Evolutionary conservation across 2,329 filamentous ascomycete genomes (phyloP).

Genomic region (Neofusicoccum parvum): DNA sequence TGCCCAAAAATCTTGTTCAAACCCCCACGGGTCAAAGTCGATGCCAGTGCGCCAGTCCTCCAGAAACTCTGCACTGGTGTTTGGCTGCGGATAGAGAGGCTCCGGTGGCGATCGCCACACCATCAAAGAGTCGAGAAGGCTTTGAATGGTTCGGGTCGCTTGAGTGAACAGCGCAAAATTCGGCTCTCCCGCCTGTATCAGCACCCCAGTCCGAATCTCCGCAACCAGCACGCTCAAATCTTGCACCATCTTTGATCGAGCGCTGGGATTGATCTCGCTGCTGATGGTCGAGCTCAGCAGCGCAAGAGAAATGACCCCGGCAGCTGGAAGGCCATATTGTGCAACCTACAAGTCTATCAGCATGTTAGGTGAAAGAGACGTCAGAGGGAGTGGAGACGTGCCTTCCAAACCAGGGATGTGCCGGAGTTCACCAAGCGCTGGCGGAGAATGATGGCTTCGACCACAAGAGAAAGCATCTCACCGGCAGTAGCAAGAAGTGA

Average conservation of each 20-base stretch:
- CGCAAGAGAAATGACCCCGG: constrained; percentile 35
- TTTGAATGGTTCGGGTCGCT: neutral
- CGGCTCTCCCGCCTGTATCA: neutral
- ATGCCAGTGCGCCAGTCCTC: neutral
- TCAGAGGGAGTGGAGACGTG: constrained; percentile 25
- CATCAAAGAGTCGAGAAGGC: neutral
- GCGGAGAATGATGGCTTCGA: constrained; percentile 33
- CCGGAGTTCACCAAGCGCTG: constrained; percentile 37
- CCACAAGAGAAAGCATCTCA: constrained; percentile 34
- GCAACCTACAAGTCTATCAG: constrained; percentile 27
- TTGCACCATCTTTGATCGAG: constrained; percentile 27
- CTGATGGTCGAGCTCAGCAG: constrained; percentile 25
- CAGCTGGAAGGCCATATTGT: constrained; percentile 38
- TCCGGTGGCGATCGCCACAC: neutral
- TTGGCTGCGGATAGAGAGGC: neutral
- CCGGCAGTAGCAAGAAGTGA: constrained; percentile 30
- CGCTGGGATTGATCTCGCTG: neutral
- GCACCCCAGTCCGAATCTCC: constrained; percentile 33
- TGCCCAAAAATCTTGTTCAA: neutral
- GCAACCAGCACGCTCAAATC: constrained; percentile 36
- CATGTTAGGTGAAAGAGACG: neutral
- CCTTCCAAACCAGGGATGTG: constrained; percentile 37
- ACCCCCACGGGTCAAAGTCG: neutral
- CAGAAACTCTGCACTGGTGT: neutral
- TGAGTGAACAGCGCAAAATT: neutral